Percentiles rank a stretch among this genome's conserved stretches.
phyloP scores from a whole-genome alignment of 345 rosid genomes.

The Pistacia atlantica region DNA sequence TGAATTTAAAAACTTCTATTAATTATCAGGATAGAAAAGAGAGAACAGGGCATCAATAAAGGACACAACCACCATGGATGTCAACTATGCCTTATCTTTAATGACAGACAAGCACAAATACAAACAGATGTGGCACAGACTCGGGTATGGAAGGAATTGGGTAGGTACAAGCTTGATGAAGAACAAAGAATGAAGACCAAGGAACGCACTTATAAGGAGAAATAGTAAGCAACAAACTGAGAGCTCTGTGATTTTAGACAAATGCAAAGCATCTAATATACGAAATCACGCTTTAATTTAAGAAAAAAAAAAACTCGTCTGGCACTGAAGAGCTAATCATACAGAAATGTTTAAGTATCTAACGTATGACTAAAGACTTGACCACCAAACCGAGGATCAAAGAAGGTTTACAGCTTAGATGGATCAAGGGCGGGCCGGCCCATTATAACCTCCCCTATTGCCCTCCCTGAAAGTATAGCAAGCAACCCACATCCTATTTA shows the following conservation, averaged over 20 bases:
- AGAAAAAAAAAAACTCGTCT: too few species aligned
- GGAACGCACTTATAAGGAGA: not conserved
- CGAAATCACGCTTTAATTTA: too few species aligned
- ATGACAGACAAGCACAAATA: not conserved
- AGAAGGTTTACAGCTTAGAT: too few species aligned
- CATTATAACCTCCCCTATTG: too few species aligned
- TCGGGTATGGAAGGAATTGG: not conserved
- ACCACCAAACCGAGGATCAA: too few species aligned
- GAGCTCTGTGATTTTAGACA: not conserved
- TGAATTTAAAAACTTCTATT: slow-evolving; percentile 16
- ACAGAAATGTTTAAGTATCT: too few species aligned
- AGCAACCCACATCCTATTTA: too few species aligned
- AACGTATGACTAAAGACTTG: too few species aligned
- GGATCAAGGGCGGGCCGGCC: too few species aligned
- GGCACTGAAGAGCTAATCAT: too few species aligned
- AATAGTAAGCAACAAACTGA: not conserved
- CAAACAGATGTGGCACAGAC: not conserved
- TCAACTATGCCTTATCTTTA: not conserved
- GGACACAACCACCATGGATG: not conserved
- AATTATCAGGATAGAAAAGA: not conserved
- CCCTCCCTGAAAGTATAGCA: too few species aligned
- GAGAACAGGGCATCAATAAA: not conserved
- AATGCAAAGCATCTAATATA: not conserved
- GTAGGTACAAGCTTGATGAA: not conserved
- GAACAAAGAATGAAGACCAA: not conserved